Conservation (phyloP, 2,329 filamentous ascomycete genomes). For the Penicillium olsonii region DNA sequence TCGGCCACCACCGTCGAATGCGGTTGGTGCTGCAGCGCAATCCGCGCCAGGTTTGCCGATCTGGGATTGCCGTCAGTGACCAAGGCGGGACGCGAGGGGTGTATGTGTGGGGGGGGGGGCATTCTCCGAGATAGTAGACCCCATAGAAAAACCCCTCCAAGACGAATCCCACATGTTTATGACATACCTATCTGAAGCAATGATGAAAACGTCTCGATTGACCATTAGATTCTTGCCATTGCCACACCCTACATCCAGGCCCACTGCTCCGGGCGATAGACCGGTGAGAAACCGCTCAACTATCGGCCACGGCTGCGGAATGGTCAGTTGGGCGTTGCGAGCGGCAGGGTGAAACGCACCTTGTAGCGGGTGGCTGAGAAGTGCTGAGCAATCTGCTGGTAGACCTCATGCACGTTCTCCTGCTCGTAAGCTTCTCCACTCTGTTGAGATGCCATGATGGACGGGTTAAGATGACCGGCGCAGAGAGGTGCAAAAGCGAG, state of each 20-base stretch:
- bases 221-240: slow-evolving; percentile 94
- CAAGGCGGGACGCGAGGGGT: slow-evolving; percentile 18
- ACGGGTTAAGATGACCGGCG: slow-evolving; percentile 4
- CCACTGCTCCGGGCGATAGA: slow-evolving; percentile 70
- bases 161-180: slow-evolving; percentile 6
- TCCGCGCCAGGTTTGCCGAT: slow-evolving; percentile 59
- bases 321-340: neutral
- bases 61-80: too few species aligned
- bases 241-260: slow-evolving; percentile 90
- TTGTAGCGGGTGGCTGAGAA: slow-evolving; percentile 61
- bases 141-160: slow-evolving; percentile 28
- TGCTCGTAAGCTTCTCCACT: slow-evolving; percentile 66
- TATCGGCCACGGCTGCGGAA: slow-evolving; percentile 80
- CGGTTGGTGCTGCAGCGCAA: slow-evolving; percentile 59
- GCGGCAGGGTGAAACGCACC: slow-evolving; percentile 45
- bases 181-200: slow-evolving; percentile 79
- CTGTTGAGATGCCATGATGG: slow-evolving; percentile 15
- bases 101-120: neutral
- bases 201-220: slow-evolving; percentile 73
- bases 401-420: slow-evolving; percentile 86
- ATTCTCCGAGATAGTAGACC: slow-evolving; percentile 31
- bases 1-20: slow-evolving; percentile 78
- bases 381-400: slow-evolving; percentile 60
- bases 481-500: neutral
- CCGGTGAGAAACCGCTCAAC: slow-evolving; percentile 74